phyloP scores from a whole-genome alignment of 345 rosid genomes.

The Syzygium aqueum region DNA sequence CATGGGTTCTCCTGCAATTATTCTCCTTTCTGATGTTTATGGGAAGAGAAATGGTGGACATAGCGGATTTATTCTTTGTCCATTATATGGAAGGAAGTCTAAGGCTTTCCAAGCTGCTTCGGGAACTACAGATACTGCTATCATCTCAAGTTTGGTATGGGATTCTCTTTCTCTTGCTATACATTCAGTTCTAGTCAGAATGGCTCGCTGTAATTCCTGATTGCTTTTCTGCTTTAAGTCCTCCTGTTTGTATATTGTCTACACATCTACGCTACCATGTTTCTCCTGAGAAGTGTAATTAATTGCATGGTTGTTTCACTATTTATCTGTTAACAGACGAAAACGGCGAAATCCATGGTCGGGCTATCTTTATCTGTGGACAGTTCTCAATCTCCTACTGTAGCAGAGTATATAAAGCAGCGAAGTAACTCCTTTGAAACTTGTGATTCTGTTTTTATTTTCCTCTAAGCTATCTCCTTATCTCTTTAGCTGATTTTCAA shows the following conservation, averaged over 20 bases:
- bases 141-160: constrained; percentile 68
- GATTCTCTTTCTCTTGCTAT: background rate
- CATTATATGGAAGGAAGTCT: constrained; percentile 90
- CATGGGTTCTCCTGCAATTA: constrained; percentile 79
- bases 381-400: constrained; percentile 53
- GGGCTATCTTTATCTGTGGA: constrained; percentile 72
- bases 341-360: constrained; percentile 80
- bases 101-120: constrained; percentile 96
- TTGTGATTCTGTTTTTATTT: background rate
- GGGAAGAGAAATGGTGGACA: constrained; percentile 52
- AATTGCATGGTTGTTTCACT: background rate
- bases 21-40: constrained; percentile 65
- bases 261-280: background rate
- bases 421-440: constrained; percentile 43
- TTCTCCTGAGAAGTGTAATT: background rate
- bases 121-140: constrained; percentile 80
- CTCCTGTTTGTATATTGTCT: background rate
- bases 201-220: background rate
- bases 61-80: constrained; percentile 83
- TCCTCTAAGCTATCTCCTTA: background rate
- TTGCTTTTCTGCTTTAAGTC: background rate
- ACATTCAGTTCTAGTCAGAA: background rate
- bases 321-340: constrained; percentile 50
- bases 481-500: background rate
- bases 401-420: constrained; percentile 61